Conservation (phyloP, 129 eudicot genomes). For the Rutidosis leptorrhynchoides region DNA sequence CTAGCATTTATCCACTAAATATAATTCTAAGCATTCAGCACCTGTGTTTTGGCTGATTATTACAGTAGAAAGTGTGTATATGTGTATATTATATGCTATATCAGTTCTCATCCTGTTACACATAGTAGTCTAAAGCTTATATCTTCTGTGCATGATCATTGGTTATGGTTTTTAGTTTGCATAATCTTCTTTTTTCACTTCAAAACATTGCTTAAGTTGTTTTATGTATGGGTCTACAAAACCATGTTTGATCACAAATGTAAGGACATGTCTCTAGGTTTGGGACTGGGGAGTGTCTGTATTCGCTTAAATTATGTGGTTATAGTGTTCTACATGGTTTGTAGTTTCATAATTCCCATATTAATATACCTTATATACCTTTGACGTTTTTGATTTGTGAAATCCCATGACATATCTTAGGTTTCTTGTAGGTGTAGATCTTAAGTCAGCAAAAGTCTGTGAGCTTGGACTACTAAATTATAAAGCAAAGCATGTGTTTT, state of each 20-base stretch:
- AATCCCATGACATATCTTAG: neutral
- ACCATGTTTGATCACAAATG: slow-evolving; percentile 5
- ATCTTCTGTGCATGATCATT: neutral
- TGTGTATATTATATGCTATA: neutral
- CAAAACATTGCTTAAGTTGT: neutral
- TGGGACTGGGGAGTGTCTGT: neutral
- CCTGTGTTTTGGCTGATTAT: neutral
- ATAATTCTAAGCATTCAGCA: neutral
- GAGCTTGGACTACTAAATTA: slow-evolving; percentile 89
- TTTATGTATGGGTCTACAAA: slow-evolving; percentile 1
- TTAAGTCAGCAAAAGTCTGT: slow-evolving; percentile 89
- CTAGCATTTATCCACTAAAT: neutral
- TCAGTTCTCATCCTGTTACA: too few species aligned
- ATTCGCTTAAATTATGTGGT: neutral
- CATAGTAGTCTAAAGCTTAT: neutral
- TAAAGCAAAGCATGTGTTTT: slow-evolving; percentile 88
- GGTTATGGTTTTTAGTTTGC: slow-evolving; percentile 2
- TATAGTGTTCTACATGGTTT: neutral
- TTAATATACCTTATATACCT: too few species aligned
- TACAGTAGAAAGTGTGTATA: neutral
- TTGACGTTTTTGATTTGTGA: too few species aligned
- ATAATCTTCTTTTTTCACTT: neutral
- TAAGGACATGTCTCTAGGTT: neutral
- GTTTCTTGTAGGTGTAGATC: slow-evolving; percentile 68
- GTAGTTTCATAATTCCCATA: neutral